Conservation (phyloP, 345 rosid genomes). For the Syzygium oleosum region DNA sequence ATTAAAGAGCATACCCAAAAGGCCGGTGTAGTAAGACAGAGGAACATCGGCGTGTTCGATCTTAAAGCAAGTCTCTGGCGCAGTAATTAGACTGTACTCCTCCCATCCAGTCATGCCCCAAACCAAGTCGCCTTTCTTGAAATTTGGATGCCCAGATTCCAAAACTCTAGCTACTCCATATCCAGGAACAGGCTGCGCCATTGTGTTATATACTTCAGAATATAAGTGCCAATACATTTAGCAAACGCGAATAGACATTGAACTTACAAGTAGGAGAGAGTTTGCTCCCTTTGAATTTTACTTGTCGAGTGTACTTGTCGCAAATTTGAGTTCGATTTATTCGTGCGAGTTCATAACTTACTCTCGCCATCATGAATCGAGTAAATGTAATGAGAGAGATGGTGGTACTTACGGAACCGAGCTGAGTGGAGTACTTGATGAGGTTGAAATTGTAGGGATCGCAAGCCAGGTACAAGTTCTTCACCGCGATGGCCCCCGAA, state of each 20-base stretch:
- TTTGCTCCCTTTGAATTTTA: background rate
- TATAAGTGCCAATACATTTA: background rate
- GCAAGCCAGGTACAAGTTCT: too few relatives aligned
- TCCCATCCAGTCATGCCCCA: conserved; percentile 17
- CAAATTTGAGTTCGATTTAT: background rate
- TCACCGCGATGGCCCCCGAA: too few relatives aligned
- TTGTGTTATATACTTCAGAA: background rate
- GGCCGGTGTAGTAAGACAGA: conserved; percentile 18
- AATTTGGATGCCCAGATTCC: conserved; percentile 6
- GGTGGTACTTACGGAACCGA: too few relatives aligned
- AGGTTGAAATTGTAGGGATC: too few relatives aligned
- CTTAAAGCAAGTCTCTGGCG: background rate
- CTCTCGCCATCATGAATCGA: background rate
- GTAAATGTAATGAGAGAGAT: too few relatives aligned
- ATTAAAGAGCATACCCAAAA: conserved; percentile 2
- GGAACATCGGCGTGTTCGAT: conserved; percentile 14
- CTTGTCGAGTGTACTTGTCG: background rate
- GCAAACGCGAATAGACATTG: background rate
- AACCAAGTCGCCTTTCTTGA: conserved; percentile 10
- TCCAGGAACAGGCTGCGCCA: conserved; percentile 10
- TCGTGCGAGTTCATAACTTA: background rate
- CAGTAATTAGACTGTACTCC: conserved; percentile 9
- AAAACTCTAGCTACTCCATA: conserved; percentile 11
- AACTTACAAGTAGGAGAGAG: background rate
- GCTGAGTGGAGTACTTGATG: too few relatives aligned